Conservation (phyloP, 2,329 filamentous ascomycete genomes). For the Alternaria sp. region DNA sequence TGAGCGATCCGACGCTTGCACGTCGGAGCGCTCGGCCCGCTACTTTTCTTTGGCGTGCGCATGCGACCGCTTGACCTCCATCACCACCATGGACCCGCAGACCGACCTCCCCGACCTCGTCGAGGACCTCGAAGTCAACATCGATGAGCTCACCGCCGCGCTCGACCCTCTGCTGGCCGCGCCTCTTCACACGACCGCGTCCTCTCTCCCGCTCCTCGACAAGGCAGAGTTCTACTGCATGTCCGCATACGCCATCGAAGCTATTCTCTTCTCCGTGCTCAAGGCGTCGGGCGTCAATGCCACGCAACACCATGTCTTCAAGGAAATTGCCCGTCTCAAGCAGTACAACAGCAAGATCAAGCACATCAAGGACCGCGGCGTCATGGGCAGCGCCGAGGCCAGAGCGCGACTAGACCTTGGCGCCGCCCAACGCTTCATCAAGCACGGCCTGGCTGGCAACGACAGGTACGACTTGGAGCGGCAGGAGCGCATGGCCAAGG, state of each 20-base stretch:
- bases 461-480: slow-evolving; percentile 53
- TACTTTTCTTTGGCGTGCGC: slow-evolving; percentile 24
- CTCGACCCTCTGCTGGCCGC: slow-evolving; percentile 75
- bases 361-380: slow-evolving; percentile 61
- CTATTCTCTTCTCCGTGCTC: slow-evolving; percentile 83
- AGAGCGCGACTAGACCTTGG: slow-evolving; percentile 66
- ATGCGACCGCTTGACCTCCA: neutral
- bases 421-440: slow-evolving; percentile 82
- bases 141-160: slow-evolving; percentile 78
- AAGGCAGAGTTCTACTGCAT: slow-evolving; percentile 94
- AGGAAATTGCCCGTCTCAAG: slow-evolving; percentile 83
- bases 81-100: slow-evolving; percentile 57
- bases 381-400: slow-evolving; percentile 57
- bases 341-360: slow-evolving; percentile 96
- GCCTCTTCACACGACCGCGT: slow-evolving; percentile 70
- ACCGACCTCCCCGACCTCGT: slow-evolving; percentile 70
- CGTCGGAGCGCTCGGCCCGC: slow-evolving; percentile 31
- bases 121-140: slow-evolving; percentile 75
- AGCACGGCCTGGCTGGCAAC: slow-evolving; percentile 71
- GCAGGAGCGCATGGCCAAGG: slow-evolving; percentile 44
- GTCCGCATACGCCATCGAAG: slow-evolving; percentile 87
- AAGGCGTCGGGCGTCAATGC: slow-evolving; percentile 78
- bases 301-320: slow-evolving; percentile 84
- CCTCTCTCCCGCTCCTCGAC: slow-evolving; percentile 87
- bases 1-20: slow-evolving; percentile 4